Evolutionary conservation across 495 filamentous ascomycete species (phyloP).

Genomic region (Thermochaetoides thermophila): DNA sequence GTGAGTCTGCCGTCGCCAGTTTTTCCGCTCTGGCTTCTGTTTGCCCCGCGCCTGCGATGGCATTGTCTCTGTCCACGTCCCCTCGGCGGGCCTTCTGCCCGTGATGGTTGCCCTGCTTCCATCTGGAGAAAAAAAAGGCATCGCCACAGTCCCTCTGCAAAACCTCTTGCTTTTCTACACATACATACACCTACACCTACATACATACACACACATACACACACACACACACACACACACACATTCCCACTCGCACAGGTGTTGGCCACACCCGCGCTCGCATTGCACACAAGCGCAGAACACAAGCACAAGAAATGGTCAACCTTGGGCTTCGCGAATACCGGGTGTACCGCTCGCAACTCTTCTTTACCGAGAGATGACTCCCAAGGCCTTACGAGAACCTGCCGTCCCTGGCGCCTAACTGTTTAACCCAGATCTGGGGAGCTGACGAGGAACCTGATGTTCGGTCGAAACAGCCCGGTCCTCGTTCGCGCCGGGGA

Average conservation of each 20-base stretch:
- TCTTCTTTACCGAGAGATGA: not conserved
- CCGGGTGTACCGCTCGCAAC: not conserved
- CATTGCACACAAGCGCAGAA: not conserved
- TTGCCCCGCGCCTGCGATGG: slow-evolving; percentile 11
- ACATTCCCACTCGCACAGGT: not conserved
- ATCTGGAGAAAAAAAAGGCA: too few relatives aligned
- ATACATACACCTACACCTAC: too few relatives aligned
- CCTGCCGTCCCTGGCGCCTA: too few relatives aligned
- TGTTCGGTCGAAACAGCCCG: too few relatives aligned
- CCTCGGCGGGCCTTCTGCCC: too few relatives aligned
- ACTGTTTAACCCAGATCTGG: too few relatives aligned
- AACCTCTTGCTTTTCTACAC: too few relatives aligned
- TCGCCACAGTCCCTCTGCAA: too few relatives aligned
- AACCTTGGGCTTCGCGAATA: not conserved
- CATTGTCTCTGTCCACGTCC: slow-evolving; percentile 5
- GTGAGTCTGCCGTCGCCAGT: slow-evolving; percentile 23
- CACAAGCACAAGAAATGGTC: not conserved
- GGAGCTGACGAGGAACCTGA: too few relatives aligned
- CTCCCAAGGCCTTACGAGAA: not conserved
- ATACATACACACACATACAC: not conserved
- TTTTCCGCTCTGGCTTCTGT: slow-evolving; percentile 10
- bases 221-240: not conserved
- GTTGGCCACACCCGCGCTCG: not conserved
- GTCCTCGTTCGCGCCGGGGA: too few relatives aligned
- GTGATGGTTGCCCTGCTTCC: too few relatives aligned